Percentiles rank a stretch among this genome's conserved stretches.
phyloP scores from a whole-genome alignment of 108 stramenopile genomes.

The Chaetoceros tenuissimus region DNA sequence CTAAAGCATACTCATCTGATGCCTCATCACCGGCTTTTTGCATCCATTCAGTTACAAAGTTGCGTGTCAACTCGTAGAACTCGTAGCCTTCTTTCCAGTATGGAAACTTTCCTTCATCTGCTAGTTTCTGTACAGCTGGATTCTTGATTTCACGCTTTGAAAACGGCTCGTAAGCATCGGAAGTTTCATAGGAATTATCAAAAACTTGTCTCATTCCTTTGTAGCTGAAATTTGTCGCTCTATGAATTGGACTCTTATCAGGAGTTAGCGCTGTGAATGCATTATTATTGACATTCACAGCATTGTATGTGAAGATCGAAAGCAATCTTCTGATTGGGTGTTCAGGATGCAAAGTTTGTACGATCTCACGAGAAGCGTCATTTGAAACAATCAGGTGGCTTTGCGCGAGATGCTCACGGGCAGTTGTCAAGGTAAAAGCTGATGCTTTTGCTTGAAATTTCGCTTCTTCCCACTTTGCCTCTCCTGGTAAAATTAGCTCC shows the following conservation, averaged over 20 bases:
- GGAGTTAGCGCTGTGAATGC: too few species aligned
- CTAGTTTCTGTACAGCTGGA: slow-evolving; percentile 3
- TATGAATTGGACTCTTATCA: too few species aligned
- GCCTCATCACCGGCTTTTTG: not conserved
- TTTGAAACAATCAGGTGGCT: slow-evolving; percentile 4
- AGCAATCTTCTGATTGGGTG: too few species aligned
- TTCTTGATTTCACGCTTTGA: not conserved
- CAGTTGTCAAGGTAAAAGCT: not conserved
- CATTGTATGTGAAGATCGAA: too few species aligned
- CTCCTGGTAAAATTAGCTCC: slow-evolving; percentile 1
- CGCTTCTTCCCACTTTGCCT: slow-evolving; percentile 5
- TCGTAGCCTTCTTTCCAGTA: slow-evolving; percentile 2
- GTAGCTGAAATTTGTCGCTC: not conserved
- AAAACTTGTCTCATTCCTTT: not conserved
- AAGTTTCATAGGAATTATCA: not conserved
- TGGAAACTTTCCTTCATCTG: slow-evolving; percentile 5
- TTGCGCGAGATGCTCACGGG: slow-evolving; percentile 7
- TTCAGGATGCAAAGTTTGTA: not conserved
- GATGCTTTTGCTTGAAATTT: slow-evolving; percentile 1
- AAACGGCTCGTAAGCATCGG: slow-evolving; percentile 5
- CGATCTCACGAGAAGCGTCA: slow-evolving; percentile 2
- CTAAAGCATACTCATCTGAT: not conserved
- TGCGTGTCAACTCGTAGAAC: slow-evolving; percentile 6
- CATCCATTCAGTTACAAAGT: slow-evolving; percentile 7
- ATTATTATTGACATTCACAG: too few species aligned